Evolutionary conservation across 805 yeast genomes (phyloP).

Genomic region (Helenozyma baotianmanensis): DNA sequence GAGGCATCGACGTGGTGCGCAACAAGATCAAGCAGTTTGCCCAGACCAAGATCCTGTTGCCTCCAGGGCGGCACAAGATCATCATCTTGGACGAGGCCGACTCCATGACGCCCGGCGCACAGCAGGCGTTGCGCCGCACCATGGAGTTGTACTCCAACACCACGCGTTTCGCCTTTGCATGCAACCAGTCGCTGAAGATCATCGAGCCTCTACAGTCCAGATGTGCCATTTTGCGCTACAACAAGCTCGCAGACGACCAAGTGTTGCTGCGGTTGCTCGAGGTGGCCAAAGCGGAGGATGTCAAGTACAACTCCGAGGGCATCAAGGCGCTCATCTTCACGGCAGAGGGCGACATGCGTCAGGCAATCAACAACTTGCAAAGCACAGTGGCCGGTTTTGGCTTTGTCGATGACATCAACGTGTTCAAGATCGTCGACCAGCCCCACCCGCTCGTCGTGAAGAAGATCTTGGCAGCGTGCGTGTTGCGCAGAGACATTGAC

Average conservation of each 20-base stretch:
- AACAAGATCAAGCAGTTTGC: constrained; percentile 94
- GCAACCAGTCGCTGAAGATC: constrained; percentile 90
- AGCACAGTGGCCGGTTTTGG: constrained; percentile 93
- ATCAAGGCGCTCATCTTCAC: constrained; percentile 88
- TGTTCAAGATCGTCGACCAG: constrained; percentile 90
- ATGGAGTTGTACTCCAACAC: constrained; percentile 96
- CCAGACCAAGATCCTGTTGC: constrained; percentile 83
- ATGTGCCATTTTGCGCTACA: constrained; percentile 88
- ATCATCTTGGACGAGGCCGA: constrained; percentile 94
- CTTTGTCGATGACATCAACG: constrained; percentile 85
- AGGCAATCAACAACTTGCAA: constrained; percentile 91
- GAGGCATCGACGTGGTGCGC: constrained; percentile 96
- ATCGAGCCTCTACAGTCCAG: constrained; percentile 96
- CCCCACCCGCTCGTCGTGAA: constrained; percentile 90
- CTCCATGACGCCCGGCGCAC: constrained; percentile 96
- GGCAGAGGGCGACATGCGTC: constrained; percentile 99
- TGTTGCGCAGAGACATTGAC: constrained; percentile 47
- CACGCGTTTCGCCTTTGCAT: constrained; percentile 97
- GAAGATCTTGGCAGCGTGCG: constrained; percentile 48
- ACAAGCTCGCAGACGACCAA: constrained; percentile 78
- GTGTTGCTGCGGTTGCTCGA: constrained; percentile 72
- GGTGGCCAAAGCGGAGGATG: constrained; percentile 63
- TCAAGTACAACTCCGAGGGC: constrained; percentile 83
- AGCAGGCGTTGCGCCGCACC: constrained; percentile 88
- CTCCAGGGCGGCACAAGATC: constrained; percentile 88